A percentile compares a stretch with the other conserved stretches of the same genome.
phyloP scores from a whole-genome alignment of 2,329 filamentous ascomycete species.

The Fusarium hainanense region DNA sequence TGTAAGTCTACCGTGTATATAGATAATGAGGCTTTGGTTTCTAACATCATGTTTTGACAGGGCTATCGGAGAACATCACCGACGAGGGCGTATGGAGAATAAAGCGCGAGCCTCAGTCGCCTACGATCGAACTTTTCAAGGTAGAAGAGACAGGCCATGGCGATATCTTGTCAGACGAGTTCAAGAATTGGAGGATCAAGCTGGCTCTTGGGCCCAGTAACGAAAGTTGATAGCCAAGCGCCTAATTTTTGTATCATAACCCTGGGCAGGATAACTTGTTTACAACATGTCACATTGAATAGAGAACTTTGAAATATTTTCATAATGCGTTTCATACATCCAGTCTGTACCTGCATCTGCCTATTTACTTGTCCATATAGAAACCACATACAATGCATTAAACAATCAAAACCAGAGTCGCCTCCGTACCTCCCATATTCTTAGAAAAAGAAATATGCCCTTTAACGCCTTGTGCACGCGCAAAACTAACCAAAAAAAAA shows the following conservation, averaged over 20 bases:
- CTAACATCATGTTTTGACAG: slow-evolving; percentile 53
- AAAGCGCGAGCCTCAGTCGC: slow-evolving; percentile 69
- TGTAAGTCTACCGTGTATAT: slow-evolving; percentile 64
- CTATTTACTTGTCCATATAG: slow-evolving; percentile 17
- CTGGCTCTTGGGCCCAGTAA: slow-evolving; percentile 53
- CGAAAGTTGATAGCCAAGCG: slow-evolving; percentile 14
- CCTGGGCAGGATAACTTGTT: background rate
- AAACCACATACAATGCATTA: slow-evolving; percentile 7
- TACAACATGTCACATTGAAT: background rate
- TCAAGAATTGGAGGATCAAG: slow-evolving; percentile 78
- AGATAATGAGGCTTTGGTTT: background rate
- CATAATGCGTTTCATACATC: slow-evolving; percentile 5
- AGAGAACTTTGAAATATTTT: background rate
- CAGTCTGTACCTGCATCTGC: slow-evolving; percentile 29
- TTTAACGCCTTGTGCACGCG: slow-evolving; percentile 30
- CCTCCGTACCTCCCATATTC: slow-evolving; percentile 25
- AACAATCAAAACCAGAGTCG: slow-evolving; percentile 22
- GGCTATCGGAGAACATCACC: slow-evolving; percentile 70
- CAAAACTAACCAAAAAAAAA: slow-evolving; percentile 22
- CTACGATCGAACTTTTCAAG: slow-evolving; percentile 77
- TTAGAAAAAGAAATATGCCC: slow-evolving; percentile 18
- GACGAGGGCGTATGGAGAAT: slow-evolving; percentile 87
- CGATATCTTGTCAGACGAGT: slow-evolving; percentile 79
- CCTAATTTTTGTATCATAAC: background rate
- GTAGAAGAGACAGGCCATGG: slow-evolving; percentile 78